These are phyloP conservation scores for Cytospora leucostoma DNA, from an alignment of 2,329 filamentous ascomycete genomes.

Conservation along the genomic window DNA sequence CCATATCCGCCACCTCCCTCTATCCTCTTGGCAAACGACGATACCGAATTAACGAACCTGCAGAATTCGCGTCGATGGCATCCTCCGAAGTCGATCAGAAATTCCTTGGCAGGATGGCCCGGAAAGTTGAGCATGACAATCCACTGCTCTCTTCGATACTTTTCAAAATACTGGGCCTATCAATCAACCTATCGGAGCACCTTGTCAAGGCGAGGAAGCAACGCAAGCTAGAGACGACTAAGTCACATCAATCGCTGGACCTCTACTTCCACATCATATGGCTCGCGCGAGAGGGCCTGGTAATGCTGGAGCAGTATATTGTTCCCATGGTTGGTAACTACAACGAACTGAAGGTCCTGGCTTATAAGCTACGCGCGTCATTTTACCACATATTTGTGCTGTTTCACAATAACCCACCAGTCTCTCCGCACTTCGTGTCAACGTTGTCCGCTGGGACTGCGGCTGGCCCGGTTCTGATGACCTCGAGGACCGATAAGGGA, in stretches of 20 bases:
- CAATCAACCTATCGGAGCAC: slow-evolving; percentile 82
- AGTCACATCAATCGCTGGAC: slow-evolving; percentile 76
- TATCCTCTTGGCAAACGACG: background rate
- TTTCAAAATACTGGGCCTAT: slow-evolving; percentile 88
- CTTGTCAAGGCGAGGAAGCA: slow-evolving; percentile 81
- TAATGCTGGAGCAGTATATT: slow-evolving; percentile 85
- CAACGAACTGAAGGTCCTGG: slow-evolving; percentile 83
- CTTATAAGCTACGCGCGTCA: slow-evolving; percentile 87
- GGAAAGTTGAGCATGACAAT: slow-evolving; percentile 74
- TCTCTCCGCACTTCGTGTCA: slow-evolving; percentile 62
- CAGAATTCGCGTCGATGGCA: slow-evolving; percentile 64
- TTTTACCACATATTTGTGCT: slow-evolving; percentile 97
- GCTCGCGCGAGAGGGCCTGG: slow-evolving; percentile 87
- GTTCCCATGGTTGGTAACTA: slow-evolving; percentile 79
- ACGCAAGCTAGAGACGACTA: slow-evolving; percentile 76
- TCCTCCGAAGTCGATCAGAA: slow-evolving; percentile 97
- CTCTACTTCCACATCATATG: slow-evolving; percentile 89
- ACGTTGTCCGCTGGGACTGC: slow-evolving; percentile 45
- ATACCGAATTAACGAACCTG: slow-evolving; percentile 11
- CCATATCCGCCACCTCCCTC: background rate
- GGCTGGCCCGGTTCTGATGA: slow-evolving; percentile 36
- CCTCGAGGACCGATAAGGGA: slow-evolving; percentile 48
- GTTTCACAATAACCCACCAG: slow-evolving; percentile 86
- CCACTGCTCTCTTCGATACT: slow-evolving; percentile 78
- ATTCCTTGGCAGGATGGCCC: slow-evolving; percentile 87